Evolutionary conservation across 306 rosid genomes (phyloP).

Genomic region (Albizia julibrissin): DNA sequence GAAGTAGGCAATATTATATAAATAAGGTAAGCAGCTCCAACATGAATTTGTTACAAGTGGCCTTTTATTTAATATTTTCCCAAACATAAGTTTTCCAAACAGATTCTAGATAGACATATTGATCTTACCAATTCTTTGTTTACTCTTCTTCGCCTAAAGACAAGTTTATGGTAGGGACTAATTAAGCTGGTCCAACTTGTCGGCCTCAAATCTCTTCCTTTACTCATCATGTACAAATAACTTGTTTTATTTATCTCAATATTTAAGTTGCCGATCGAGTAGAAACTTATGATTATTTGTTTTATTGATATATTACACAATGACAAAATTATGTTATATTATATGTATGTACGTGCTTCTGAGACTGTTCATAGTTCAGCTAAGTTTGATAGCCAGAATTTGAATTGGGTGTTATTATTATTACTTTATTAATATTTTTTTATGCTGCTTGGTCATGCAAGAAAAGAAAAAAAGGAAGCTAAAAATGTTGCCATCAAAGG

Average conservation of each 20-base stretch:
- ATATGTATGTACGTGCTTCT: background rate
- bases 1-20: conserved; percentile 11
- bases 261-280: background rate
- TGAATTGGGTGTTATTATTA: background rate
- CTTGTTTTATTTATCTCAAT: background rate
- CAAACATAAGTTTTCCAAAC: conserved; percentile 10
- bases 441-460: background rate
- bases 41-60: background rate
- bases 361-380: background rate
- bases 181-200: background rate
- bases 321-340: background rate
- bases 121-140: background rate
- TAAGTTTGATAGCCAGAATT: background rate
- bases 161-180: background rate
- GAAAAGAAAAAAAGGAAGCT: background rate
- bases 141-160: conserved; percentile 1
- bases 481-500: background rate
- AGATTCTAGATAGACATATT: background rate
- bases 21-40: background rate
- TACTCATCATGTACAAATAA: background rate
- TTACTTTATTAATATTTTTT: background rate
- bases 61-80: background rate
- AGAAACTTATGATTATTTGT: background rate
- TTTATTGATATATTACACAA: background rate
- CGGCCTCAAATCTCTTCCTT: background rate